Evolutionary conservation across 768 basidiomycete species (phyloP).

Genomic region (Coprinopsis marcescibilis): DNA sequence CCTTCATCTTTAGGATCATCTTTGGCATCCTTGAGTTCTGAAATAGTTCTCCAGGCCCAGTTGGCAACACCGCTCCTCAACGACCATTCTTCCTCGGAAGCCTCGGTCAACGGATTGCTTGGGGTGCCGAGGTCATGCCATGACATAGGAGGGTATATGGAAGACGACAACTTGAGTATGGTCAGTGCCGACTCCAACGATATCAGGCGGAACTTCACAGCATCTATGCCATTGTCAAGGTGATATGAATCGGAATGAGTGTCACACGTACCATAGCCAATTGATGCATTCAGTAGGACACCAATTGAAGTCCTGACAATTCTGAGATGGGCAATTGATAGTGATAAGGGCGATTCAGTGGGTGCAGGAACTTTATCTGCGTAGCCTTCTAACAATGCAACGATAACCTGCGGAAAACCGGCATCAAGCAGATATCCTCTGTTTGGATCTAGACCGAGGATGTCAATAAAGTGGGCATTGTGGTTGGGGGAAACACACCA

Average conservation of each 20-base stretch:
- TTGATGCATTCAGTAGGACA: conserved; percentile 69
- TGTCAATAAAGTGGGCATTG: background rate
- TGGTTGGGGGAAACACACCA: conserved; percentile 30
- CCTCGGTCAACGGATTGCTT: conserved; percentile 13
- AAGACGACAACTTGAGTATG: conserved; percentile 59
- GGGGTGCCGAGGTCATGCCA: conserved; percentile 40
- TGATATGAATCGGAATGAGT: background rate
- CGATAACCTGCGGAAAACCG: conserved; percentile 59
- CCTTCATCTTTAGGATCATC: conserved; percentile 51
- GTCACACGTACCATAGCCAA: conserved; percentile 60
- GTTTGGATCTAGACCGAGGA: conserved; percentile 59
- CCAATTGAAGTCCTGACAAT: conserved; percentile 76
- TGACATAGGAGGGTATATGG: conserved; percentile 67
- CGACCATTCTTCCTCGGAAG: conserved; percentile 55
- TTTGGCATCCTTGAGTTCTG: conserved; percentile 65
- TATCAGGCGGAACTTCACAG: conserved; percentile 61
- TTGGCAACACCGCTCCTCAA: conserved; percentile 58
- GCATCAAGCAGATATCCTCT: conserved; percentile 65
- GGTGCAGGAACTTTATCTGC: conserved; percentile 39
- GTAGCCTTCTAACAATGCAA: conserved; percentile 67
- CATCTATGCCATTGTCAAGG: conserved; percentile 39
- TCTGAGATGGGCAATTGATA: conserved; percentile 59
- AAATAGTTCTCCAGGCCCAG: conserved; percentile 77
- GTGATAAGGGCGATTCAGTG: conserved; percentile 36
- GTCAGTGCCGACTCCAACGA: conserved; percentile 65